Percentiles rank a stretch among this genome's conserved stretches.
Conservation (phyloP, 31 red algal species). For the Porphyra umbilicalis region DNA sequence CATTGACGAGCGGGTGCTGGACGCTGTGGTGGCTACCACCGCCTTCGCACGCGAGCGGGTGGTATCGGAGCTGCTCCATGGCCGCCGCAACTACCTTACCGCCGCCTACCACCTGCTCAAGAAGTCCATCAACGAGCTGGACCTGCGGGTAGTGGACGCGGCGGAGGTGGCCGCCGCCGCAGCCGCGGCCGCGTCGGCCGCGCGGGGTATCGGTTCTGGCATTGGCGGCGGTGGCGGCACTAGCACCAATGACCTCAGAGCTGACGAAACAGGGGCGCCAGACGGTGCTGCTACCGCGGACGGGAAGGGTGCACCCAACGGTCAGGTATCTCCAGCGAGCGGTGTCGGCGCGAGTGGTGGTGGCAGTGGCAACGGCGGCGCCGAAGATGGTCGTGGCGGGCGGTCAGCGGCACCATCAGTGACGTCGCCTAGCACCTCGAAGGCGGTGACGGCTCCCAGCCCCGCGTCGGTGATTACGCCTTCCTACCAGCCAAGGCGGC, state of each 20-base stretch:
- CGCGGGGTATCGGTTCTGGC: neutral
- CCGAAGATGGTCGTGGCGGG: neutral
- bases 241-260: neutral
- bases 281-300: neutral
- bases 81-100: slow-evolving; percentile 76
- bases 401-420: neutral
- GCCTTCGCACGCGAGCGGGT: slow-evolving; percentile 67
- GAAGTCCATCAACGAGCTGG: slow-evolving; percentile 55
- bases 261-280: neutral
- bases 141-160: slow-evolving; percentile 9
- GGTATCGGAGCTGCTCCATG: slow-evolving; percentile 39
- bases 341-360: neutral
- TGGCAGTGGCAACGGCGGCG: neutral
- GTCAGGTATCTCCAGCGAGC: neutral
- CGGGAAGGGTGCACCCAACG: neutral
- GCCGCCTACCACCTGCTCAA: slow-evolving; percentile 84
- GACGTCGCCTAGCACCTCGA: neutral
- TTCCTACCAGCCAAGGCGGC: slow-evolving; percentile 14
- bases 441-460: neutral
- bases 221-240: neutral
- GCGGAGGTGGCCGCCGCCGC: neutral
- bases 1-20: slow-evolving; percentile 68
- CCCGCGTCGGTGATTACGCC: neutral
- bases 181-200: neutral
- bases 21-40: slow-evolving; percentile 38